Base-by-base conservation (phyloP, 495 filamentous ascomycete species). In the Penicillium longicatenatum region DNA sequence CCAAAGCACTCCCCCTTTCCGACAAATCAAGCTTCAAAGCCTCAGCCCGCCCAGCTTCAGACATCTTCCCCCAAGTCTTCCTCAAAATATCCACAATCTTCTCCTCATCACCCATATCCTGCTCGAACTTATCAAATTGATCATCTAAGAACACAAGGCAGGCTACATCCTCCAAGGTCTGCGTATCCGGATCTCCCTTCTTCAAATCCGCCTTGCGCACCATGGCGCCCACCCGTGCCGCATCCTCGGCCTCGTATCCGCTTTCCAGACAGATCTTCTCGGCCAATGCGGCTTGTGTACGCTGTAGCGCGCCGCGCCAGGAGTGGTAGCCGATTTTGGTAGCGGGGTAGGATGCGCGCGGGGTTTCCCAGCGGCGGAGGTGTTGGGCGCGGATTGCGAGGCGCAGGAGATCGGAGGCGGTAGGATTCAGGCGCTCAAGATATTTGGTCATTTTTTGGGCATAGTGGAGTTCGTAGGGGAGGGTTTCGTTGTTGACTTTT, bases 1-100 rank as follows among this genome's bases (percentile, higher is more conserved):
- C 81, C 73, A 93, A 74, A 54, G 62, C 71, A 69, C 70, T 75
- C 57, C 79, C 83, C 59, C 79, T 69, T 51, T 82, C 88, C 54
- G 75, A 81, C 79, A 91, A 79, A 17, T 79, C 59, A 65, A 92
- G 84, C 68, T 76, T 65, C 62, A 91, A 65, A 26, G 90, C 90
- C 70, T 92, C 72, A 58, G 82, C 82, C 55, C 82, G 74, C n/a
- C 89, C 90, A 52, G 65, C 61, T 55, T 79, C 76, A 41, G 76
- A 83, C 89, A 94, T 93, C 81, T 94, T 94, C 46, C 59, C 86
- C 90, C 90, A 94, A 37, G 89, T 92, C 86, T 93, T 92, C 63
- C 76, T 70, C 72, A 94, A 68, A 57, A 94, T 92, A 12, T 65
- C 76, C 12, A 93, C 59, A 44, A 90, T 82, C 79, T 92, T 93